Percentiles rank a stretch among this genome's conserved stretches.
Conservation (phyloP, 1,284 basidiomycete species). For the Schizopora paradoxa region DNA sequence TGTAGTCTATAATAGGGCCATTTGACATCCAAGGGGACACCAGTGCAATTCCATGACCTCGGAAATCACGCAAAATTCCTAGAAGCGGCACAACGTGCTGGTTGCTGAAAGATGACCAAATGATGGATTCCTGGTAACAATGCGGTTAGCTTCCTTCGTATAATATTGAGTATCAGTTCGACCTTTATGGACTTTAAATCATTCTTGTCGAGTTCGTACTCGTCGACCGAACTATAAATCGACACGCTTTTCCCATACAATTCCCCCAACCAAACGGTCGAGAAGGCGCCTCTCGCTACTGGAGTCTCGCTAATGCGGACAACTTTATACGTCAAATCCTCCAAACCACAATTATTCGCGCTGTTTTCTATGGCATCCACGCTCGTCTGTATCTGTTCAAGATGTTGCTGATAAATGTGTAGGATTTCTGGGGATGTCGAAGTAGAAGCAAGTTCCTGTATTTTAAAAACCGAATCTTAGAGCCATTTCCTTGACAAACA, state of each 20-base stretch:
- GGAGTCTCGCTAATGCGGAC: constrained; percentile 5
- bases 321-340: constrained; percentile 14
- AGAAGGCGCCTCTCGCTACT: constrained; percentile 12
- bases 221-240: not conserved
- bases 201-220: not conserved
- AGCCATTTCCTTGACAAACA: no score
- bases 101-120: constrained; percentile 13
- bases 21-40: constrained; percentile 16
- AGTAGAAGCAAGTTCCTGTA: constrained; percentile 1
- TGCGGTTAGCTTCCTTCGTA: not conserved
- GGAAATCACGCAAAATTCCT: constrained; percentile 9
- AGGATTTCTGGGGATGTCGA: not conserved
- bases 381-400: no score
- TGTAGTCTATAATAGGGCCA: constrained; percentile 1
- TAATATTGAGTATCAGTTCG: not conserved
- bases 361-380: no score
- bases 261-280: constrained; percentile 12
- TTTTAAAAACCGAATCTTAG: no score
- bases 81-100: constrained; percentile 11
- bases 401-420: no score
- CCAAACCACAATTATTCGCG: no score
- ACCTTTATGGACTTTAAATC: constrained; percentile 7
- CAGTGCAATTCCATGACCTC: constrained; percentile 5
- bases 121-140: not conserved
- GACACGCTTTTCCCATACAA: constrained; percentile 14